Evolutionary conservation across 2,329 filamentous ascomycete species (phyloP), one percentile per base, ranked within the genome.

Genomic region (Botryotinia convoluta): DNA sequence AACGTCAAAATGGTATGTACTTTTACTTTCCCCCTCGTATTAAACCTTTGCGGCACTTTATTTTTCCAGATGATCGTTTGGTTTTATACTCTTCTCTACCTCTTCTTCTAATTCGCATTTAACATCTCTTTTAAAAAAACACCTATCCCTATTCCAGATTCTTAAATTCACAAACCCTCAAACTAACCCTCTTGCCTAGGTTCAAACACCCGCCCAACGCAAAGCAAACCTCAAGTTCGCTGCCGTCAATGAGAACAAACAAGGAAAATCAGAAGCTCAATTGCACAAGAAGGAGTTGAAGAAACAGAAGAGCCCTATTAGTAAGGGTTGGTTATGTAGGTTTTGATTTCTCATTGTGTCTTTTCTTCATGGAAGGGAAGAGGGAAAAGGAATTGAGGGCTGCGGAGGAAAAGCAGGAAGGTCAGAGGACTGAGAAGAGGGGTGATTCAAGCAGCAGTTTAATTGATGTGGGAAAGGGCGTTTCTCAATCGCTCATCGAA

Each of bases 151-250:
- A 48, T 37, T 10, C 32, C 18, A 32, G 22, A 14, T 39, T 22
- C 4, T 10, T 14, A 26, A 65, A 26, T 20, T 6, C n/a, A 8
- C 18, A 14, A 45, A 8, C 26, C 8, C 26, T 22, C 57, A 51
- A 61, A n/a, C 71, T 70, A 37, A 61, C 20, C 32, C 14, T 20
- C 54, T 32, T 18, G 10, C 59, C 12, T 80, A 94, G 92, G 92
- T 90, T 78, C 93, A 95, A 91, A 96, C 93, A 78, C 93, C 91
- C 78, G 89, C 93, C 83, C 93, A 96, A 86, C 91, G 93, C 82
- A 90, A 90, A 80, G 90, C 91, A 76, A 96, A 96, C 85, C 89
- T 89, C 80, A 92, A 92, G 83, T 97, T 93, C 84, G 90, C 87
- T 77, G 91, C 91, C 82, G 87, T 88, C 71, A 90, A 95, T 82